Percentiles rank a stretch among this genome's conserved stretches.
Conservation (phyloP, 495 filamentous ascomycete species). For the Aspergillus saccharolyticus region DNA sequence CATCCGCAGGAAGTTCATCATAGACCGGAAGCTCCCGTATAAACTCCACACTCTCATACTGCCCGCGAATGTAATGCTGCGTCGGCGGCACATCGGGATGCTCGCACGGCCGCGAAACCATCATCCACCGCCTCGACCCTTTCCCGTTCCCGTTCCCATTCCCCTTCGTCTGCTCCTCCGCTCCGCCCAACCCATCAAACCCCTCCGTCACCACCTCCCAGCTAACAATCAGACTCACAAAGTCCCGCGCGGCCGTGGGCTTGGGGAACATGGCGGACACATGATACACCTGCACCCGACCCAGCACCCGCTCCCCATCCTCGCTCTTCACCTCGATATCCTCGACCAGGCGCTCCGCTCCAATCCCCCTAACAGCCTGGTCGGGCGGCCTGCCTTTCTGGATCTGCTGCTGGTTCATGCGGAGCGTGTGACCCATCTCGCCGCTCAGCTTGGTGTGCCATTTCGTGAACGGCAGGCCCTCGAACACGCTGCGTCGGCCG, state of each 20-base stretch:
- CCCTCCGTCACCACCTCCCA: constrained; percentile 28
- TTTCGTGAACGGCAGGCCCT: constrained; percentile 64
- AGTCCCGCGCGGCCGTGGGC: constrained; percentile 82
- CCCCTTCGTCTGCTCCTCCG: constrained; percentile 9
- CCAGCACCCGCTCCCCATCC: constrained; percentile 26
- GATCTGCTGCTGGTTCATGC: constrained; percentile 53
- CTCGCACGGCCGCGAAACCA: constrained; percentile 76
- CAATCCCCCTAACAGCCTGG: constrained; percentile 73
- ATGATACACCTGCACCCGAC: constrained; percentile 59
- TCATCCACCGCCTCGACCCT: constrained; percentile 64
- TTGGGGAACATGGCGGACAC: constrained; percentile 86
- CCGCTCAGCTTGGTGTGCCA: constrained; percentile 49
- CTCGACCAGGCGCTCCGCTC: constrained; percentile 69
- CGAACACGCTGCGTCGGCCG: constrained; percentile 76
- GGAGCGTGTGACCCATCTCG: constrained; percentile 52
- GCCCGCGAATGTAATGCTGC: constrained; percentile 69
- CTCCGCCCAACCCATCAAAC: too few species aligned
- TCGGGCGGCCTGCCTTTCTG: constrained; percentile 29
- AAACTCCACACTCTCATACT: constrained; percentile 89
- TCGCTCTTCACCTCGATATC: constrained; percentile 46
- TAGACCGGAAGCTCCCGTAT: constrained; percentile 71
- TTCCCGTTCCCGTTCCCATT: constrained; percentile 1
- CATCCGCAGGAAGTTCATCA: background rate
- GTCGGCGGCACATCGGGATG: constrained; percentile 67
- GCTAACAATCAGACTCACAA: constrained; percentile 70